Evolutionary conservation across 306 rosid species (phyloP).

Genomic region (Myrica gale): DNA sequence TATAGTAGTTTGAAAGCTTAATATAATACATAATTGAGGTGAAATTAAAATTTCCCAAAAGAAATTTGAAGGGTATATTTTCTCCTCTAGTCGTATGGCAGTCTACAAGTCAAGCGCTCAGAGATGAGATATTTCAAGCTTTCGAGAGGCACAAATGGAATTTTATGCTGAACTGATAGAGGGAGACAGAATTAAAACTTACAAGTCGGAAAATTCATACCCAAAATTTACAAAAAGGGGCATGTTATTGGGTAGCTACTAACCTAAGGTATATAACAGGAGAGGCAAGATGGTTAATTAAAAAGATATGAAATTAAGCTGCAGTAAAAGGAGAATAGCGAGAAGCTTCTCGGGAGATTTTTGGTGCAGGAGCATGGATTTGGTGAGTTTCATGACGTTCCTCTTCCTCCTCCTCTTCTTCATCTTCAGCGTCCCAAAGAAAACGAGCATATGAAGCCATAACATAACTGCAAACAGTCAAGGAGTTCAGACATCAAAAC

Average conservation of each 20-base stretch:
- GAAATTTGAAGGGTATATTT: too few relatives aligned
- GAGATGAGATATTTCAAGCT: too few relatives aligned
- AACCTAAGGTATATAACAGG: conserved; percentile 2
- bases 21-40: too few relatives aligned
- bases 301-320: conserved; percentile 30
- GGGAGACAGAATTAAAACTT: background rate
- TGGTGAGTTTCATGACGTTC: conserved; percentile 26
- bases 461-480: conserved; percentile 52
- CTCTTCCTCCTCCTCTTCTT: conserved; percentile 44
- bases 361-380: conserved; percentile 23
- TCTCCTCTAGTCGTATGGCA: too few relatives aligned
- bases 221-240: background rate
- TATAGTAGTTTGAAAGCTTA: too few relatives aligned
- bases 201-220: background rate
- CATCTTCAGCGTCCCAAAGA: conserved; percentile 76
- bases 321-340: conserved; percentile 45
- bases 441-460: conserved; percentile 74
- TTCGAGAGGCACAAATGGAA: too few relatives aligned
- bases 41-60: too few relatives aligned
- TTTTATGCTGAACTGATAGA: too few relatives aligned
- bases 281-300: background rate
- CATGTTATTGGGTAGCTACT: background rate
- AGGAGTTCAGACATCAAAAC: conserved; percentile 15
- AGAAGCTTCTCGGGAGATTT: conserved; percentile 40
- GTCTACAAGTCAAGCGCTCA: too few relatives aligned